These are phyloP conservation scores for Rhododendron kiyosumense DNA, from an alignment of 148 eudicot species.

Conservation along the genomic window DNA sequence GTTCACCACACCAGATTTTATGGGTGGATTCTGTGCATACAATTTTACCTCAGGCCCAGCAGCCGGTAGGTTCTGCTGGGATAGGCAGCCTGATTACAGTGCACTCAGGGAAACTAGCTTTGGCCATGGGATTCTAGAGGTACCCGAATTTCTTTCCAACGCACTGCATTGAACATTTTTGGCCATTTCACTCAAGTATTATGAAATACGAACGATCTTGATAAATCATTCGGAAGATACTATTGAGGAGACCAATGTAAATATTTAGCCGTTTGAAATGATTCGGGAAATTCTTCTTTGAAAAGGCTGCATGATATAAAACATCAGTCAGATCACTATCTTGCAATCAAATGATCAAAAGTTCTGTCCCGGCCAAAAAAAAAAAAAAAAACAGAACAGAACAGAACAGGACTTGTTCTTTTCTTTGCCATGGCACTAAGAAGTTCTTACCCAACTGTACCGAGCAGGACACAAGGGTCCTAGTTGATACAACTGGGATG, in stretches of 20 bases:
- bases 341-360: neutral
- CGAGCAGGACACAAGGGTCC: neutral
- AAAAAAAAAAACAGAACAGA: neutral
- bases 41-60: slow-evolving; percentile 94
- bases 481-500: neutral
- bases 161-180: neutral
- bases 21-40: slow-evolving; percentile 89
- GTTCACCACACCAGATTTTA: slow-evolving; percentile 64
- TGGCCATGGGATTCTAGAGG: slow-evolving; percentile 97
- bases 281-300: neutral
- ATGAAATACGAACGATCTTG: neutral
- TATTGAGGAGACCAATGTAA: neutral
- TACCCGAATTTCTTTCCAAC: slow-evolving; percentile 15
- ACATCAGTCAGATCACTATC: neutral
- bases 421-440: neutral
- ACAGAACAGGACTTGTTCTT: neutral
- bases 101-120: slow-evolving; percentile 93
- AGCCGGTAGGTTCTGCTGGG: slow-evolving; percentile 93
- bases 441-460: neutral
- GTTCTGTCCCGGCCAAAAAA: neutral
- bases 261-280: neutral
- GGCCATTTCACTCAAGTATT: neutral
- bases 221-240: neutral
- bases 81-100: slow-evolving; percentile 82
- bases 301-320: neutral